Evolutionary conservation across 2,329 filamentous ascomycete genomes (phyloP).

Genomic region (Ophiostoma quercus): DNA sequence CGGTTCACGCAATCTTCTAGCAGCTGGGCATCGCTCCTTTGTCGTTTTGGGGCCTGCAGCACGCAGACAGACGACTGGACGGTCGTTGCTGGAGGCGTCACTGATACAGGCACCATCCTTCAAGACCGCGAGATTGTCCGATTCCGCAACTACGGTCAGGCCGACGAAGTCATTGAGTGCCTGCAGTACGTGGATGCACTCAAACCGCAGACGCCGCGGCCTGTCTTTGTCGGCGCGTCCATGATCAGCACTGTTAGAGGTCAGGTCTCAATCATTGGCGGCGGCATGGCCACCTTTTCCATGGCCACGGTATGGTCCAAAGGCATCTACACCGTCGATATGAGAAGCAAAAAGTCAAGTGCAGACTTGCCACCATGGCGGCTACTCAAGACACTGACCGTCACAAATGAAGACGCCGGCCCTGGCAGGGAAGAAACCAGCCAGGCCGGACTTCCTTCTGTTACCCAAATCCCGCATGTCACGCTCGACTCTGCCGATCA

Average conservation of each 20-base stretch:
- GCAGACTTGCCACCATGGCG: slow-evolving; percentile 12
- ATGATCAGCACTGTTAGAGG: slow-evolving; percentile 43
- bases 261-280: slow-evolving; percentile 62
- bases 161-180: slow-evolving; percentile 30
- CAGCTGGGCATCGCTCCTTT: slow-evolving; percentile 13
- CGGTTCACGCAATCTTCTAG: neutral
- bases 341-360: neutral
- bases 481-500: slow-evolving; percentile 48
- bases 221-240: slow-evolving; percentile 67
- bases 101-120: slow-evolving; percentile 39
- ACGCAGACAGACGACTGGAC: slow-evolving; percentile 20
- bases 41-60: slow-evolving; percentile 24
- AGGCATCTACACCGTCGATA: slow-evolving; percentile 45
- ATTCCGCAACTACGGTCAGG: slow-evolving; percentile 36
- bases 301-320: slow-evolving; percentile 84
- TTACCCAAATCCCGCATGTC: slow-evolving; percentile 44
- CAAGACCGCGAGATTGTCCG: slow-evolving; percentile 48
- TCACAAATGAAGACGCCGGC: slow-evolving; percentile 17
- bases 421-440: too few relatives aligned
- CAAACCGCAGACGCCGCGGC: slow-evolving; percentile 37
- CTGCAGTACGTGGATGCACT: neutral
- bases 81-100: slow-evolving; percentile 42
- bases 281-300: slow-evolving; percentile 83
- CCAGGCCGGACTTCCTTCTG: neutral
- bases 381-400: slow-evolving; percentile 18